phyloP scores from a whole-genome alignment of 306 rosid genomes.

The Urtica urens region DNA sequence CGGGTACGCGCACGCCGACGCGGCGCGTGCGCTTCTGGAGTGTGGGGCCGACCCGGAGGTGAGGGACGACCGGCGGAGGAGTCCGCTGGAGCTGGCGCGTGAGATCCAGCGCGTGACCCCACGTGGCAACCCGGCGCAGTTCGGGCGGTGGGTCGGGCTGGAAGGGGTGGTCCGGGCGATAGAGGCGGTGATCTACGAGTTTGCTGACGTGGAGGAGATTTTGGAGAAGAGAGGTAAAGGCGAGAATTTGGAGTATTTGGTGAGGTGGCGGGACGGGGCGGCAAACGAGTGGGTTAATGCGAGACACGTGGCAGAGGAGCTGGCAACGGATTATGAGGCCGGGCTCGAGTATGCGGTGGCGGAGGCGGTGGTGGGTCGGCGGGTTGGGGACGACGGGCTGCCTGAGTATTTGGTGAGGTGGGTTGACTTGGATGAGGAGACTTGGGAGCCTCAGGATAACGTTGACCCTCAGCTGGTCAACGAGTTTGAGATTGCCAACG shows the following conservation, averaged over 20 bases:
- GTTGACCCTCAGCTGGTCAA: constrained; percentile 54
- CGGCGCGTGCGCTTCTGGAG: constrained; percentile 37
- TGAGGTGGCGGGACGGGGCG: constrained; percentile 73
- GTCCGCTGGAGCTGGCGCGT: constrained; percentile 52
- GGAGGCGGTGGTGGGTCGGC: constrained; percentile 50
- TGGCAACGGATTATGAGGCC: constrained; percentile 64
- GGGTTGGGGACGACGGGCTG: constrained; percentile 57
- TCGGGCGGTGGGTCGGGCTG: constrained; percentile 49
- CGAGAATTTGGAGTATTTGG: constrained; percentile 52
- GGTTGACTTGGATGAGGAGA: constrained; percentile 70
- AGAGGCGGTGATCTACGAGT: constrained; percentile 61
- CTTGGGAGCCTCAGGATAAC: constrained; percentile 82
- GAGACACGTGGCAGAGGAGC: constrained; percentile 48
- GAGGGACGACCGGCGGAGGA: constrained; percentile 40
- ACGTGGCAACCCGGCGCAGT: constrained; percentile 67
- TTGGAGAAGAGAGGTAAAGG: constrained; percentile 74
- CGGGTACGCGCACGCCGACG: constrained; percentile 54
- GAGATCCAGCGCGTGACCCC: constrained; percentile 52
- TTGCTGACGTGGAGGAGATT: constrained; percentile 62
- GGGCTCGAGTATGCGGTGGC: constrained; percentile 88
- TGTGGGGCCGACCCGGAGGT: constrained; percentile 61
- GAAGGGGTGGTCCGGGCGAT: constrained; percentile 39
- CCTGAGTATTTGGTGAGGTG: constrained; percentile 64
- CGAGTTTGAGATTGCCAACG: constrained; percentile 26
- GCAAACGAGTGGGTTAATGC: constrained; percentile 74